phyloP scores from a whole-genome alignment of 805 yeast genomes.

The Candida nitratophila region DNA sequence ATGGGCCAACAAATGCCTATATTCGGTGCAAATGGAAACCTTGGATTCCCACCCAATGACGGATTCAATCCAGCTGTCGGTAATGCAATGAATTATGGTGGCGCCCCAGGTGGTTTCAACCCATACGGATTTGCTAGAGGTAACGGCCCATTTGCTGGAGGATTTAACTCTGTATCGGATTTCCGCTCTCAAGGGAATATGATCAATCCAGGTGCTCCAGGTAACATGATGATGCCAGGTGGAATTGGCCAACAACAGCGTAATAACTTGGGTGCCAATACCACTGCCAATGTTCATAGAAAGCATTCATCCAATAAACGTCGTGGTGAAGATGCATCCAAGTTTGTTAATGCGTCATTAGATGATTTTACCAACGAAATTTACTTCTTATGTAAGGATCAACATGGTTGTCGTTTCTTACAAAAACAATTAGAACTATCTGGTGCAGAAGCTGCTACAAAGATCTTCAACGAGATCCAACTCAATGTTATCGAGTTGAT shows the following conservation, averaged over 20 bases:
- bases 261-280: conserved; percentile 14
- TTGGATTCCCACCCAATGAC: neutral
- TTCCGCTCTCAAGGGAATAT: neutral
- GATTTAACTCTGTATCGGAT: neutral
- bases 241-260: conserved; percentile 2
- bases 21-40: neutral
- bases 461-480: conserved; percentile 76
- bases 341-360: conserved; percentile 58
- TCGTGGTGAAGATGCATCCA: conserved; percentile 62
- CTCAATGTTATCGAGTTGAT: conserved; percentile 77
- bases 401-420: conserved; percentile 90
- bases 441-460: conserved; percentile 54
- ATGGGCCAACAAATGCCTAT: neutral
- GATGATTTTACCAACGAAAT: conserved; percentile 69
- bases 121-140: neutral
- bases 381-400: conserved; percentile 82
- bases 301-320: conserved; percentile 26
- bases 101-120: neutral
- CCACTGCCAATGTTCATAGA: conserved; percentile 28
- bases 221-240: neutral
- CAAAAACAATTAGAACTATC: conserved; percentile 77
- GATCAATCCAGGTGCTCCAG: neutral
- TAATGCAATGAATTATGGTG: neutral
- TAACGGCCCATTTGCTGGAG: neutral
- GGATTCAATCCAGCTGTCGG: neutral